phyloP scores from a whole-genome alignment of 2,329 filamentous ascomycete species.

The Nectriaceae sp. region DNA sequence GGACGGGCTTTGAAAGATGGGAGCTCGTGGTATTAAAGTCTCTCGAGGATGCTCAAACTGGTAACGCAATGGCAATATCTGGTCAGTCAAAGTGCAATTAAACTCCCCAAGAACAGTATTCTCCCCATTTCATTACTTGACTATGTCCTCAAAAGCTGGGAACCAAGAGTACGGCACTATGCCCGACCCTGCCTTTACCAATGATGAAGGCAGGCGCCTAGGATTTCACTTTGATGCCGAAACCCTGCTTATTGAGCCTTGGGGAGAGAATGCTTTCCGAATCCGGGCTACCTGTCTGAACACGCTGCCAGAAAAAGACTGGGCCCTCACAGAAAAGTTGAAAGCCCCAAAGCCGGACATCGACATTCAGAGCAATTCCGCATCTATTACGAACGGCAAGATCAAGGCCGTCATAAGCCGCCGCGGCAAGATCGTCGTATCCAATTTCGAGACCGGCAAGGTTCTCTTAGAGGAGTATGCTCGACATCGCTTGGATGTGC shows the following conservation, averaged over 20 bases:
- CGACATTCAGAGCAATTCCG: slow-evolving; percentile 17
- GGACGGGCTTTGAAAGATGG: too few species aligned
- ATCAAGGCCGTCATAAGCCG: slow-evolving; percentile 30
- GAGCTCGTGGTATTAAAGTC: background rate
- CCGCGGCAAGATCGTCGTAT: slow-evolving; percentile 32
- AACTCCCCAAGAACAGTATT: too few species aligned
- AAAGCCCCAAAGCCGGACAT: slow-evolving; percentile 11
- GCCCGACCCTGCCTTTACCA: slow-evolving; percentile 15
- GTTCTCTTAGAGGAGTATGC: slow-evolving; percentile 35
- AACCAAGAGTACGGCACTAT: slow-evolving; percentile 18
- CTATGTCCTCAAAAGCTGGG: background rate
- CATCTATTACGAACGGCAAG: slow-evolving; percentile 32
- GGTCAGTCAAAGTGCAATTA: background rate
- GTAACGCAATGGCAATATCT: background rate
- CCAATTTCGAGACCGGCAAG: slow-evolving; percentile 26
- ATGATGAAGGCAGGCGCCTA: slow-evolving; percentile 24
- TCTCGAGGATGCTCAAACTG: background rate
- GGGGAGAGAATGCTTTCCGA: slow-evolving; percentile 48
- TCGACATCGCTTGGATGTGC: slow-evolving; percentile 35
- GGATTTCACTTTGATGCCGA: slow-evolving; percentile 44
- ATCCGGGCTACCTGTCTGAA: slow-evolving; percentile 46
- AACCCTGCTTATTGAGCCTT: slow-evolving; percentile 49
- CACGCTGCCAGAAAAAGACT: slow-evolving; percentile 37
- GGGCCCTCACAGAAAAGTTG: slow-evolving; percentile 36
- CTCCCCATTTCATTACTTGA: background rate